Evolutionary conservation across 2,329 filamentous ascomycete genomes (phyloP), one percentile per base, ranked within the genome.

Genomic region (Microsporum canis): DNA sequence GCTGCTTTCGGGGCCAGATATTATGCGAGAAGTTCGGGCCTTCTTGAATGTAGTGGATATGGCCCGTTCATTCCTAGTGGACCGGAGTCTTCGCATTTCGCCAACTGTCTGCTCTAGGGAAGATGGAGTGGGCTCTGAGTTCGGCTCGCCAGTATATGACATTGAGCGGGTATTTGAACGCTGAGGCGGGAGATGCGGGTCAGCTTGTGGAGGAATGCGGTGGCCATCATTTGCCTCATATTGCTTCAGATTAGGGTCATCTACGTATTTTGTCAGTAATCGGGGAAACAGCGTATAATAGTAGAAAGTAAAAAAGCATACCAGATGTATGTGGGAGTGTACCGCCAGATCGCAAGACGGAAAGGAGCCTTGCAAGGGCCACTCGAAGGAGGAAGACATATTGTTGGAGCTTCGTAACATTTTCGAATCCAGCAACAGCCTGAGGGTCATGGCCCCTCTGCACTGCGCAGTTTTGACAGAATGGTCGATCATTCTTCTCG

Each of bases 81-180:
- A 97, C 66, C 92, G 86, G 62, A 99, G 77, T 64, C 94, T 84
- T 68, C 91, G 87, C 71, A 99, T 94, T 75, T 99, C 94, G 66
- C 94, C 95, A 67, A 99, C 86, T 55, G 92, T 96, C 76, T 91
- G 95, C 77, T 97, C 92, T 71, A 97, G 94, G 57, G 88, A 89
- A 58, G 88, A 89, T 68, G 86, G 83, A 66, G 85, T 82, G 63
- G 82, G 81, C 63, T 84, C 81, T 36, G 78, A 78, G 58, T 86
- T 78, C 62, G 80, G 74, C 64, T 83, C 82, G 29, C 84, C 87
- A 51, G 83, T 83, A 71, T 87, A 87, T 1, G 87, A 89, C 68
- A 87, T 89, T 17, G 90, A 91, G 60, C 88, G 82, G 17, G 82
- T 84, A 65, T 89, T 87, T 5, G 85, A 80, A 59, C 81, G 80